Conservation (phyloP, 495 filamentous ascomycete species). For the Hypoxylon cercidicola region DNA sequence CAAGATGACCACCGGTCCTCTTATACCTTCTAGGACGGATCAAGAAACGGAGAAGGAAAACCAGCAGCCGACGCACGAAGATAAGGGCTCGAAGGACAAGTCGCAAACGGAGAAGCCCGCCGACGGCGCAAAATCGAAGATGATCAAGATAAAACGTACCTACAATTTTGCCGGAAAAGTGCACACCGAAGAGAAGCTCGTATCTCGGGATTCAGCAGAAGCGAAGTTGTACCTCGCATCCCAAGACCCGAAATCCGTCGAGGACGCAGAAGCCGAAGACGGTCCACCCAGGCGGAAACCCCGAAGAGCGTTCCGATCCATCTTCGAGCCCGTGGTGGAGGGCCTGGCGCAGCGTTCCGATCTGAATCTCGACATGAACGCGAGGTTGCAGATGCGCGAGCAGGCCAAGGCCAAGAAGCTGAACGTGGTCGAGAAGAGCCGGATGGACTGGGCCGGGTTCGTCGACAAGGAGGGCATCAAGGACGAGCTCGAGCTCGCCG, state of each 20-base stretch:
- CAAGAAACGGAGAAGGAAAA: slow-evolving; percentile 37
- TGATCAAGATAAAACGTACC: slow-evolving; percentile 85
- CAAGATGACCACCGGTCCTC: slow-evolving; percentile 69
- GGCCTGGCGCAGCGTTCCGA: slow-evolving; percentile 56
- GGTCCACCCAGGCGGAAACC: slow-evolving; percentile 65
- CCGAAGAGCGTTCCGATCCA: slow-evolving; percentile 75
- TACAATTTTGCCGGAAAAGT: slow-evolving; percentile 92
- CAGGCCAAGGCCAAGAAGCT: slow-evolving; percentile 79
- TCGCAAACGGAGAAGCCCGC: slow-evolving; percentile 24
- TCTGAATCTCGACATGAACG: slow-evolving; percentile 59
- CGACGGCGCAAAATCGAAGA: slow-evolving; percentile 49
- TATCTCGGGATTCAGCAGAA: slow-evolving; percentile 81
- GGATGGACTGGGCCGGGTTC: slow-evolving; percentile 93
- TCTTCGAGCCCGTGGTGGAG: slow-evolving; percentile 79
- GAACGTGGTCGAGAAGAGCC: slow-evolving; percentile 95
- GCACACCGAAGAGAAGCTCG: slow-evolving; percentile 83
- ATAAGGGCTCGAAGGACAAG: slow-evolving; percentile 36
- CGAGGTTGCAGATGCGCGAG: slow-evolving; percentile 53
- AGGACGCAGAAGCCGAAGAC: slow-evolving; percentile 42
- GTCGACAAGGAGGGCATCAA: slow-evolving; percentile 92
- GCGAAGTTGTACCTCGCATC: slow-evolving; percentile 78
- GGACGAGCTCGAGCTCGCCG: slow-evolving; percentile 86
- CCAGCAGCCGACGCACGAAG: slow-evolving; percentile 19
- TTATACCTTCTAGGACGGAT: slow-evolving; percentile 31
- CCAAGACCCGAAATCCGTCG: slow-evolving; percentile 51